Evolutionary conservation across 1,284 basidiomycete genomes (phyloP).

Genomic region (Moesziomyces parantarcticus): DNA sequence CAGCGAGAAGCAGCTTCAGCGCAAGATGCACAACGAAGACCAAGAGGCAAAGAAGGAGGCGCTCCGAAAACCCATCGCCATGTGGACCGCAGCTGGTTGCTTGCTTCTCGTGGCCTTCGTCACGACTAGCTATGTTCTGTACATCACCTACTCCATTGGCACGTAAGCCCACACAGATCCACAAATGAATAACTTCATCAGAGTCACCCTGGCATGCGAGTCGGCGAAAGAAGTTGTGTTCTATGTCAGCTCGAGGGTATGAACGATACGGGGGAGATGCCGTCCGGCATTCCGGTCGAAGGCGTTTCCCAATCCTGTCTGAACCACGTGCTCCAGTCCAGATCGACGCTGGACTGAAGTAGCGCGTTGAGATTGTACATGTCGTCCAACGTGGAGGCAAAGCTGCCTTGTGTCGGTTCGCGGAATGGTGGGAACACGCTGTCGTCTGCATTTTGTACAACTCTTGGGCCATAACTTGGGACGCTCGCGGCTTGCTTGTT

Average conservation of each 20-base stretch:
- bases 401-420: not conserved
- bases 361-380: constrained; percentile 17
- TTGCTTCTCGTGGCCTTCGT: constrained; percentile 38
- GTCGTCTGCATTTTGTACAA: not conserved
- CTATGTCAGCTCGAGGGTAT: not conserved
- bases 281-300: not conserved
- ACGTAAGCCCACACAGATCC: constrained; percentile 1
- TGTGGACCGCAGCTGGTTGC: constrained; percentile 36
- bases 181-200: too few relatives aligned
- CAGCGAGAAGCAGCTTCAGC: constrained; percentile 54
- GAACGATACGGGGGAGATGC: constrained; percentile 1
- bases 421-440: not conserved
- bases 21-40: constrained; percentile 48
- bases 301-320: constrained; percentile 6
- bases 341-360: constrained; percentile 24
- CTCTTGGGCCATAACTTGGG: too few relatives aligned
- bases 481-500: not conserved
- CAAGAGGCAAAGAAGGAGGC: constrained; percentile 38
- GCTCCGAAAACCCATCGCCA: constrained; percentile 35
- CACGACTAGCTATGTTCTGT: constrained; percentile 45
- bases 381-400: constrained; percentile 3
- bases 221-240: too few relatives aligned
- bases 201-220: too few relatives aligned
- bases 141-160: constrained; percentile 49
- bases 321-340: constrained; percentile 23